Base-by-base conservation (phyloP, 2,329 filamentous ascomycete species). In the Purpureocillium takamizusanense region DNA sequence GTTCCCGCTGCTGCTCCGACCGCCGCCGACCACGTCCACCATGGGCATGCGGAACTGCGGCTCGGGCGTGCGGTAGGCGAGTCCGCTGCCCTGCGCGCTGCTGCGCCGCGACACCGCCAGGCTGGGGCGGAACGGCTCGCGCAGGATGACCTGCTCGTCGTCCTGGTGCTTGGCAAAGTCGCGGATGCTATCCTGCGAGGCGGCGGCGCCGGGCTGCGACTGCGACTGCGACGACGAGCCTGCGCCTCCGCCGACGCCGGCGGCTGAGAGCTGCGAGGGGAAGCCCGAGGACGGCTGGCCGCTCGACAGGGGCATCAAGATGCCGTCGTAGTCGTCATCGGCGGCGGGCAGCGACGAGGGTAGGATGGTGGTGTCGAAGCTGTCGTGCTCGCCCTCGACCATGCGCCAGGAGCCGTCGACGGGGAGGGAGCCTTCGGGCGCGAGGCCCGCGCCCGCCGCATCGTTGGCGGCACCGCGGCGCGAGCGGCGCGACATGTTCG, bases 301-400 rank as follows among this genome's bases (percentile, higher is more conserved):
- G 50, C 64, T 65, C 33, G 65, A 66, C 2, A 62, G 44, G 30
- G 62, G 52, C 21, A 55, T 42, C 18, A 62, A 42, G 36, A 61
- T 47, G 17, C 57, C 46, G 27, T 63, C 56, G 35, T 66, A 60
- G 32, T 68, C 63, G 27, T 63, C 60, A 28, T 47, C 66, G 33
- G 62, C 60, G 18, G 38, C 55, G 23, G 69, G 53, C 27, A 30
- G 11, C 11, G 28, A 30, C 11, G 66, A 63, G 7, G 68, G 65
- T 13, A 76, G 56, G 38, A 76, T 61, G 9, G 68, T 67, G 6
- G 72, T 75, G 47, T 76, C 74, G 51, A 78, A 78, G 50, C 72
- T 76, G 50, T 78, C 74, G 52, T 77, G 69, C 40, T 77, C 74
- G 50, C 70, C 72, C 41, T 78, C 74, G 11, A 78, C 72, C 59